phyloP scores from a whole-genome alignment of 345 rosid species.

The Eucalyptus cloeziana region DNA sequence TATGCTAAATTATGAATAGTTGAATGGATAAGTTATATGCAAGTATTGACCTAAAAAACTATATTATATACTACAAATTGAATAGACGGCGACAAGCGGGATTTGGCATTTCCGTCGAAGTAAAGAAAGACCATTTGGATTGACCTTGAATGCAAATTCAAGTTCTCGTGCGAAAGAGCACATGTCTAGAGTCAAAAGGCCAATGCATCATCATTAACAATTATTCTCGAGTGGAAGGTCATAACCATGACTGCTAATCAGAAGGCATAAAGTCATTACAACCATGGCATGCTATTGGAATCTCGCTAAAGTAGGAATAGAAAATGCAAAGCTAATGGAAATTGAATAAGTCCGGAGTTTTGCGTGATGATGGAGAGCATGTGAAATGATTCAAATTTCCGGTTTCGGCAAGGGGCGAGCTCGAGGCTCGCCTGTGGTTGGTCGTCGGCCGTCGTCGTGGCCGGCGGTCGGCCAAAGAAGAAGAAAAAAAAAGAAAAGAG shows the following conservation, averaged over 20 bases:
- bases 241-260: not conserved
- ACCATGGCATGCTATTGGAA: not conserved
- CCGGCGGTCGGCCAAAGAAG: no score
- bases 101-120: not conserved
- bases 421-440: no score
- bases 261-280: not conserved
- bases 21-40: not conserved
- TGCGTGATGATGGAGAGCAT: not conserved
- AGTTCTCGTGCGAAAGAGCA: not conserved
- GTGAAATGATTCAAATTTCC: not conserved
- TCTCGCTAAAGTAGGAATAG: not conserved
- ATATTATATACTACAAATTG: not conserved
- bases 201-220: not conserved
- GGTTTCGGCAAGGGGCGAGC: no score
- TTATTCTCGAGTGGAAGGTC: not conserved
- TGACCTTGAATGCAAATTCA: not conserved
- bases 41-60: not conserved
- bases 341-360: not conserved
- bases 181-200: not conserved
- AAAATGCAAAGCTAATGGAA: not conserved
- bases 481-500: no score
- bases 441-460: no score
- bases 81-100: not conserved
- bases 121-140: not conserved
- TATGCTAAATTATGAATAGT: not conserved